A percentile compares a stretch with the other conserved stretches of the same genome.
Conservation (phyloP, 192 early-diverging fungal species). For the Irineochytrium annulatum region DNA sequence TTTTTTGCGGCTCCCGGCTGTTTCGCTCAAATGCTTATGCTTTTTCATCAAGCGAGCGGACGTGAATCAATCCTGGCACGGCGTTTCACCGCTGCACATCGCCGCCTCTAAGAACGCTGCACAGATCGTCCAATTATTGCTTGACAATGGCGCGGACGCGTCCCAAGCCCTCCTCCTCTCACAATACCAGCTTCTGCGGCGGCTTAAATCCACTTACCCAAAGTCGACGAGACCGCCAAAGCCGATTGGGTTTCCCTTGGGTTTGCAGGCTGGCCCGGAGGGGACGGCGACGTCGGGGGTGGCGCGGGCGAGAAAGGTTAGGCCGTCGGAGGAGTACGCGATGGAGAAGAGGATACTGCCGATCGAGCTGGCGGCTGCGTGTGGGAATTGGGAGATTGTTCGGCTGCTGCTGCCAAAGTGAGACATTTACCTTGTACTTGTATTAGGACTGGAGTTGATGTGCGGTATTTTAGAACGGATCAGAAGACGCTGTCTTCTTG, state of each 20-base stretch:
- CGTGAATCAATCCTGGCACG: constrained; percentile 48
- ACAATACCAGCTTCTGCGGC: constrained; percentile 39
- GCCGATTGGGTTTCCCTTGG: no score
- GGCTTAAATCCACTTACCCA: constrained; percentile 25
- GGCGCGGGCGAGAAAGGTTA: not conserved
- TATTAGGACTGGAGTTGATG: no score
- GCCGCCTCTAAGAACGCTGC: constrained; percentile 33
- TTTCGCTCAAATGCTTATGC: not conserved
- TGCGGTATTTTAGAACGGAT: constrained; percentile 36
- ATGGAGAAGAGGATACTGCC: constrained; percentile 33
- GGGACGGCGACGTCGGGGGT: no score
- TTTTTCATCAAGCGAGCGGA: constrained; percentile 24
- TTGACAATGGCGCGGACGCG: constrained; percentile 43
- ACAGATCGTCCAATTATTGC: constrained; percentile 31
- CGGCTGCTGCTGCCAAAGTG: constrained; percentile 25
- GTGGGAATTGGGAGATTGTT: constrained; percentile 33
- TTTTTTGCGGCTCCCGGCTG: no score
- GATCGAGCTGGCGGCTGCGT: constrained; percentile 37
- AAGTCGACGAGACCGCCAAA: no score
- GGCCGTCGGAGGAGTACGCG: constrained; percentile 19
- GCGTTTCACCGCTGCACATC: constrained; percentile 44
- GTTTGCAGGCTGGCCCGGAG: no score
- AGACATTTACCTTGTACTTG: constrained; percentile 11
- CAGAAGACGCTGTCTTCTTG: constrained; percentile 19
- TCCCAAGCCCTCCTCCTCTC: constrained; percentile 25